Conservation (phyloP, 768 basidiomycete genomes). For the Amanita polypyramis region DNA sequence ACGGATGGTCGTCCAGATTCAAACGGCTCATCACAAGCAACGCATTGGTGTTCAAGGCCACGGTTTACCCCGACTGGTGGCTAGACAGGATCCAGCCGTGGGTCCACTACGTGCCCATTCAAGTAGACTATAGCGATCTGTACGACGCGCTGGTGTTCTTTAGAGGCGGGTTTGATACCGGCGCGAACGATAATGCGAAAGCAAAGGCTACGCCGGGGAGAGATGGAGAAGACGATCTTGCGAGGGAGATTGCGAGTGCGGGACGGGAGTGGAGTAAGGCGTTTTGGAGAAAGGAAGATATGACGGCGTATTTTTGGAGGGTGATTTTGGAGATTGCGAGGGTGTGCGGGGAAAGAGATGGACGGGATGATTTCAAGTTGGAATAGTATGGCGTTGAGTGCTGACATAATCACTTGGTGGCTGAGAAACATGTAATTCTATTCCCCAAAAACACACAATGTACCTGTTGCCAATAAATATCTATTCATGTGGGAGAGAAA, state of each 20-base stretch:
- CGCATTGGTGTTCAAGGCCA: slow-evolving; percentile 53
- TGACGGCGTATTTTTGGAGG: slow-evolving; percentile 43
- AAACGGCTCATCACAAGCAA: slow-evolving; percentile 48
- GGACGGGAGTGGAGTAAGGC: slow-evolving; percentile 40
- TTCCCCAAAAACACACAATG: no score
- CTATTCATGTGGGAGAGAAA: no score
- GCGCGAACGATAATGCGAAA: neutral
- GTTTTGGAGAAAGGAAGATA: slow-evolving; percentile 45
- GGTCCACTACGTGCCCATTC: slow-evolving; percentile 62
- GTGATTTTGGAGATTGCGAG: slow-evolving; percentile 2
- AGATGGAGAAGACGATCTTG: slow-evolving; percentile 43
- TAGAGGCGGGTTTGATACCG: slow-evolving; percentile 31
- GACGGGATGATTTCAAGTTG: slow-evolving; percentile 2
- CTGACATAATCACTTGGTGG: no score
- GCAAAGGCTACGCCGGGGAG: slow-evolving; percentile 13
- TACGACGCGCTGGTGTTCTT: slow-evolving; percentile 62
- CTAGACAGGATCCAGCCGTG: slow-evolving; percentile 47
- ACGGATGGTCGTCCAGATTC: slow-evolving; percentile 57
- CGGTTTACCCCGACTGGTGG: slow-evolving; percentile 63
- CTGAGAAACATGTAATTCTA: no score
- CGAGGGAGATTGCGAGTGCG: slow-evolving; percentile 37
- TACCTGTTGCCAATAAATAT: no score
- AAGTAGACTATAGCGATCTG: slow-evolving; percentile 48
- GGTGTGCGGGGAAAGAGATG: slow-evolving; percentile 1
- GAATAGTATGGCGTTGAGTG: neutral